Base-by-base conservation (phyloP, 2,329 filamentous ascomycete species). In the Onygena corvina region DNA sequence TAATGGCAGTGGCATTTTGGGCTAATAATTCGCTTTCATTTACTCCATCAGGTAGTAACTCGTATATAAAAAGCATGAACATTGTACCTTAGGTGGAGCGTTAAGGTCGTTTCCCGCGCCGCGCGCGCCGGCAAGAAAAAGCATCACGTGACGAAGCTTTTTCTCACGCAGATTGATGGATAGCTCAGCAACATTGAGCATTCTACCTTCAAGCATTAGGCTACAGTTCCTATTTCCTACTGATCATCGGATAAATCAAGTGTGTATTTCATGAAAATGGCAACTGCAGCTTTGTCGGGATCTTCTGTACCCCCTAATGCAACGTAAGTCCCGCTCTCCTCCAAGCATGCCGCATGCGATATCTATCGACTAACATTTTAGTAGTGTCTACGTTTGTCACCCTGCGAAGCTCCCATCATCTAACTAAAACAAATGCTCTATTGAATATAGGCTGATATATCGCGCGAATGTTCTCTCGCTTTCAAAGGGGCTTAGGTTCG, bases 401-500 rank as follows among this genome's bases (percentile, higher is more conserved):
- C 18, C 36, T 16, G n/a, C 42, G 4, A 8, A 40, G 18, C 18
- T 23, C 14, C 9, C 3, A 21, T 18, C 7, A 11, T 18, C 25
- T 25, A 18, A 11, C 3, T 20, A 5, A 29, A 18, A 7, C 33
- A 21, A 14, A 27, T n/a, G 29, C 27, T 16, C 21, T 14, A n/a
- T n/a, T 36, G 35, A 9, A 29, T 46, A 47, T 44, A 5, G 6
- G 25, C 16, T 21, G 12, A 30, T 21, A 8, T 6, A 30, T n/a
- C 12, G n/a, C 42, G 42, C 25, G n/a, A 46, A 11, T 14, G 11
- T 7, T 44, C 16, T 2, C 27, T 18, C 21, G 40, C 20, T 44
- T 8, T 9, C 20, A n/a, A 5, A 4, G 20, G 9, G 29, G 9
- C 38, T 6, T 52, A 78, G 71, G 71, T 78, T 55, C 85, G 83